These are phyloP conservation scores for Cordyceps cateniannulata DNA, from an alignment of 2,329 filamentous ascomycete genomes.

Conservation along the genomic window DNA sequence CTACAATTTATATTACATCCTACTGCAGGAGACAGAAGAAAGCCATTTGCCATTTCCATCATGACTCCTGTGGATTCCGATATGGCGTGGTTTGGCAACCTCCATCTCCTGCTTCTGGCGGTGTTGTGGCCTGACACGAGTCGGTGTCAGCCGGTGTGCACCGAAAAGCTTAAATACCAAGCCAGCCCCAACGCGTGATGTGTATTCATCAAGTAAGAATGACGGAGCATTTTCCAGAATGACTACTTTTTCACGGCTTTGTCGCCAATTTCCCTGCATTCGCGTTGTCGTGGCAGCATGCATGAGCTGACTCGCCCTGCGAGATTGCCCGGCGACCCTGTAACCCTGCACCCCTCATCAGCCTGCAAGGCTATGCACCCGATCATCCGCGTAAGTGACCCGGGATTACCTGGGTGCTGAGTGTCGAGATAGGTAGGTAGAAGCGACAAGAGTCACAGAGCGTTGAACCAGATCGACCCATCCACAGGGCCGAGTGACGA, in stretches of 20 bases:
- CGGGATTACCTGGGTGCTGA: background rate
- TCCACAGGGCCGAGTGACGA: background rate
- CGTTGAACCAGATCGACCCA: background rate
- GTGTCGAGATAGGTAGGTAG: background rate
- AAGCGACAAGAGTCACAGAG: background rate
- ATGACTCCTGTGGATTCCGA: constrained; percentile 7
- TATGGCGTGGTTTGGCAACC: constrained; percentile 8
- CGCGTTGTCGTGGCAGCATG: background rate
- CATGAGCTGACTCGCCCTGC: background rate
- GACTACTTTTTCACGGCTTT: background rate
- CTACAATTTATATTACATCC: background rate
- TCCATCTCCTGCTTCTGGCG: constrained; percentile 7
- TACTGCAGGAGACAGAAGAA: background rate
- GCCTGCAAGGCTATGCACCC: background rate
- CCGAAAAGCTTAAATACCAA: constrained; percentile 5
- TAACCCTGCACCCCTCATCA: background rate
- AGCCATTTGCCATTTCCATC: background rate
- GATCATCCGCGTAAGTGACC: background rate
- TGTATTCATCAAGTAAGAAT: background rate
- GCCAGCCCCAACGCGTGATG: background rate
- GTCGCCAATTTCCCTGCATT: background rate
- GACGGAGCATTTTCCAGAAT: background rate
- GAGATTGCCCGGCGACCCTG: background rate
- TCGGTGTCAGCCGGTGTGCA: background rate
- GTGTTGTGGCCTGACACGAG: constrained; percentile 8